Evolutionary conservation across 139 green algal genomes (phyloP).

Genomic region (Zygnema cylindricum): DNA sequence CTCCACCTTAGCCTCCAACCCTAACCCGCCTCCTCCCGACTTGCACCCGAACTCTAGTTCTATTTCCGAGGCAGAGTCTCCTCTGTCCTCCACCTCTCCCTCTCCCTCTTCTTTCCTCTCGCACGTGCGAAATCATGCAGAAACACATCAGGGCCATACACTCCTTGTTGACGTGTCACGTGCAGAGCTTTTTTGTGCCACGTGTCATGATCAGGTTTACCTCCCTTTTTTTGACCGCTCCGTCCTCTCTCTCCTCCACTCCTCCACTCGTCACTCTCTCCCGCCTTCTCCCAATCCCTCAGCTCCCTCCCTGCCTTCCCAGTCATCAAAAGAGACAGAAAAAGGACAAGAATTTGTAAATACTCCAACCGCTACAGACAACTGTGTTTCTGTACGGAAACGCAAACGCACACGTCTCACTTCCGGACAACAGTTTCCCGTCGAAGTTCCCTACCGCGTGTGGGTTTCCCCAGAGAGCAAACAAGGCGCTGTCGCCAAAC

Average conservation of each 20-base stretch:
- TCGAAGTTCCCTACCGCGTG: not conserved
- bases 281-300: not conserved
- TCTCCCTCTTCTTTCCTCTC: not conserved
- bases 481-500: not conserved
- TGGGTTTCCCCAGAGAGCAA: not conserved
- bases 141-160: conserved; percentile 55
- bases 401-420: too few species aligned
- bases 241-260: conserved; percentile 58
- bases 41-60: not conserved
- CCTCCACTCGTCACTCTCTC: not conserved
- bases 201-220: conserved; percentile 80
- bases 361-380: too few species aligned
- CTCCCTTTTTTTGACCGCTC: conserved; percentile 69
- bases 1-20: not conserved
- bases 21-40: not conserved
- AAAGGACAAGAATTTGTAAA: not conserved
- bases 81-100: not conserved
- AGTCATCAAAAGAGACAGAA: not conserved
- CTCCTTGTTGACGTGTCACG: conserved; percentile 69
- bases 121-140: conserved; percentile 6
- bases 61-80: not conserved
- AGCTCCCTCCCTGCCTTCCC: not conserved
- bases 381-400: too few species aligned
- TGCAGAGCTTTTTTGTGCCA: conserved; percentile 77
- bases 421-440: not conserved